phyloP scores from a whole-genome alignment of 306 rosid species.

The Medicago truncatula region MtrunA17r5.0-ANR NC_053044.1:34259501-34260000 shows the following conservation, averaged over 20 bases:
- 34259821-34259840: slow-evolving; percentile 76
- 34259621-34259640: slow-evolving; percentile 98
- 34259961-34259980: slow-evolving; percentile 14
- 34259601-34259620: slow-evolving; percentile 92
- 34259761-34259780: slow-evolving; percentile 98
- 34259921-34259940: slow-evolving; percentile 28
- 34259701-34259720: slow-evolving; percentile 86
- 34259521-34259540: slow-evolving; percentile 81
- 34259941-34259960: slow-evolving; percentile 18
- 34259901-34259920: slow-evolving; percentile 86
- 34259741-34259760: slow-evolving; percentile 87
- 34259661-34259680: slow-evolving; percentile 94
- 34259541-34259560: slow-evolving; percentile 88
- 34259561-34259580: slow-evolving; percentile 92
- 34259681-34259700: slow-evolving; percentile 77
- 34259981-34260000: neutral
- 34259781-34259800: slow-evolving; percentile 92
- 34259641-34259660: slow-evolving; percentile 77
- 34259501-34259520: slow-evolving; percentile 92
- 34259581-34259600: slow-evolving; percentile 95
- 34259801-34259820: slow-evolving; percentile 96
- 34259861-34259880: slow-evolving; percentile 89
- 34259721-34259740: slow-evolving; percentile 95
- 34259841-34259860: slow-evolving; percentile 63
- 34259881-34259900: slow-evolving; percentile 58